Evolutionary conservation across 2,329 filamentous ascomycete species (phyloP).

Genomic region (Fusarium subtropicale): DNA sequence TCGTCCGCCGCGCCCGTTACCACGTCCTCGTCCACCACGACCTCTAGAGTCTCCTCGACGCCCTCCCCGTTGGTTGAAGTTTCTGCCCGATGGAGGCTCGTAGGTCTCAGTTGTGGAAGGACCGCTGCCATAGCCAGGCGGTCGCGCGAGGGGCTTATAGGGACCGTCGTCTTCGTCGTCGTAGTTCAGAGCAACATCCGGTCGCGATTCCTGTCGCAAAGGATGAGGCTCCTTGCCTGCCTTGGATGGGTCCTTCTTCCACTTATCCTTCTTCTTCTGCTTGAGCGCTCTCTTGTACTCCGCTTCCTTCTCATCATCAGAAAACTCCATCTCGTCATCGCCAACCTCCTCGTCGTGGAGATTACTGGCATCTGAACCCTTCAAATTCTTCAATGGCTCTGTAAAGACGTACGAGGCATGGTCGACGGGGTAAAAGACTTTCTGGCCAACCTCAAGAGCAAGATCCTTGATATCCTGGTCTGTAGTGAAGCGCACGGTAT

Average conservation of each 20-base stretch:
- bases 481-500: constrained; percentile 81
- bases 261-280: constrained; percentile 69
- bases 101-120: constrained; percentile 57
- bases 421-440: constrained; percentile 81
- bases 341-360: constrained; percentile 91
- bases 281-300: constrained; percentile 80
- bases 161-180: constrained; percentile 76
- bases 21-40: constrained; percentile 56
- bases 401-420: constrained; percentile 91
- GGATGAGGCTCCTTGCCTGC: constrained; percentile 55
- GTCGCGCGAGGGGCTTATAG: constrained; percentile 78
- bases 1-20: constrained; percentile 55
- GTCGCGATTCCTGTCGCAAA: constrained; percentile 54
- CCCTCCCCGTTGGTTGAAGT: constrained; percentile 54
- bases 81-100: constrained; percentile 50
- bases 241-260: constrained; percentile 57
- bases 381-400: constrained; percentile 79
- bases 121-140: constrained; percentile 69
- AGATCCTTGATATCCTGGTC: constrained; percentile 74
- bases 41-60: constrained; percentile 61
- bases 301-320: constrained; percentile 93
- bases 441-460: constrained; percentile 74
- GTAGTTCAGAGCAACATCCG: constrained; percentile 68
- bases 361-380: constrained; percentile 94
- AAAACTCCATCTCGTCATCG: constrained; percentile 92